Evolutionary conservation across 2,329 filamentous ascomycete genomes (phyloP).

Genomic region (Fusarium virguliforme): DNA sequence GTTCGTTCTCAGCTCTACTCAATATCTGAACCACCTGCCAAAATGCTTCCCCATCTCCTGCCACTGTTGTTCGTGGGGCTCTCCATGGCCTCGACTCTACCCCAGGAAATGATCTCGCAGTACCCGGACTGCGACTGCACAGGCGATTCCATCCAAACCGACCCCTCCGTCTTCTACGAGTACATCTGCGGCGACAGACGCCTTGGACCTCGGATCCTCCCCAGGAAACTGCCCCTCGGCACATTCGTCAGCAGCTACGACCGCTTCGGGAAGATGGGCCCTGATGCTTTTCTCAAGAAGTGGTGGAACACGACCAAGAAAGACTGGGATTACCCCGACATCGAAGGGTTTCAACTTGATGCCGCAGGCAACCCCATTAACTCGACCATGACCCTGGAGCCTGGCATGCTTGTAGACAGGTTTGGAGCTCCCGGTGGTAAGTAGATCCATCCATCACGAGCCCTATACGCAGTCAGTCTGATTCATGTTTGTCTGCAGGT

Average conservation of each 20-base stretch:
- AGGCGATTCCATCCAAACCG: background rate
- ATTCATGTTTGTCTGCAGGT: background rate
- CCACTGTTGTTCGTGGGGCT: slow-evolving; percentile 16
- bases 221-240: slow-evolving; percentile 27
- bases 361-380: slow-evolving; percentile 1
- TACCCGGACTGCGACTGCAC: slow-evolving; percentile 24
- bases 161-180: background rate
- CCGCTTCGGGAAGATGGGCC: slow-evolving; percentile 33
- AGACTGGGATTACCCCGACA: slow-evolving; percentile 28
- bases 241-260: slow-evolving; percentile 33
- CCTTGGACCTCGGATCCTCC: slow-evolving; percentile 25
- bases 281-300: slow-evolving; percentile 26
- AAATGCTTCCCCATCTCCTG: slow-evolving; percentile 24
- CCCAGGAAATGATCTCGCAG: background rate
- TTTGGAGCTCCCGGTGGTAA: slow-evolving; percentile 20
- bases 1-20: too few relatives aligned
- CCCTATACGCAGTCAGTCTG: background rate
- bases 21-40: background rate
- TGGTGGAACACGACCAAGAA: slow-evolving; percentile 28
- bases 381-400: background rate
- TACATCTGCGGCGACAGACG: slow-evolving; percentile 36
- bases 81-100: slow-evolving; percentile 12
- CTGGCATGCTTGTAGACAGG: background rate
- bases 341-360: slow-evolving; percentile 30
- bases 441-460: background rate